Evolutionary conservation across 1,284 basidiomycete species (phyloP).

Genomic region (Puccinia horiana): DNA sequence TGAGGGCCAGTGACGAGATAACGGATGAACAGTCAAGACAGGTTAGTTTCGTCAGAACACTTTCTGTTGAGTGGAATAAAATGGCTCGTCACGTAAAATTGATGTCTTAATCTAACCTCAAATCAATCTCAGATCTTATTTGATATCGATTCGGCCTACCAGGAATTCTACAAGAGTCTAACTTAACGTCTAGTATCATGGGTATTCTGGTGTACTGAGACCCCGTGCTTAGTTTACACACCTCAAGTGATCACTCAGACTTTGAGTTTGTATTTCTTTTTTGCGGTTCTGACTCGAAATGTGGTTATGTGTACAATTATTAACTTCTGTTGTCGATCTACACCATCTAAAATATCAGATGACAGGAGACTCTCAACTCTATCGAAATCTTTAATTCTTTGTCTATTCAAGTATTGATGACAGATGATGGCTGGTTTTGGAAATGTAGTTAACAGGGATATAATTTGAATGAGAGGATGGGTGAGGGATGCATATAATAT

Average conservation of each 20-base stretch:
- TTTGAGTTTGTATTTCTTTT: not conserved
- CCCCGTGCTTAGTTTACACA: not conserved
- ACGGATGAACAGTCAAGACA: constrained; percentile 93
- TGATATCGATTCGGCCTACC: constrained; percentile 94
- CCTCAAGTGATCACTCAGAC: not conserved
- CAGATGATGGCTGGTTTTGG: not conserved
- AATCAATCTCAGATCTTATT: constrained; percentile 72
- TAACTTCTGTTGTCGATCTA: not conserved
- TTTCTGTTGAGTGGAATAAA: not conserved
- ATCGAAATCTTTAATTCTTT: not conserved
- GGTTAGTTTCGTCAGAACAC: constrained; percentile 62
- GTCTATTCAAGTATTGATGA: not conserved
- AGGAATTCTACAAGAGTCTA: constrained; percentile 88
- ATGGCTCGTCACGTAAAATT: not conserved
- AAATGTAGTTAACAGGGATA: not conserved
- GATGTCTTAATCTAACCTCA: not conserved
- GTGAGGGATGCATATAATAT: not conserved
- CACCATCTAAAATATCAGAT: not conserved
- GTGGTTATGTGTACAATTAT: not conserved
- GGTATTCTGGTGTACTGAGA: not conserved
- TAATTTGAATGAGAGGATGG: not conserved
- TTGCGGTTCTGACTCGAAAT: not conserved
- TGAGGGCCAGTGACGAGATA: constrained; percentile 96
- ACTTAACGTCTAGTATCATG: constrained; percentile 57
- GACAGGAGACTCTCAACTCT: not conserved